Percentiles rank a stretch among this genome's conserved stretches.
Conservation (phyloP, 768 basidiomycete species). For the Boletus rubescentipes region DNA sequence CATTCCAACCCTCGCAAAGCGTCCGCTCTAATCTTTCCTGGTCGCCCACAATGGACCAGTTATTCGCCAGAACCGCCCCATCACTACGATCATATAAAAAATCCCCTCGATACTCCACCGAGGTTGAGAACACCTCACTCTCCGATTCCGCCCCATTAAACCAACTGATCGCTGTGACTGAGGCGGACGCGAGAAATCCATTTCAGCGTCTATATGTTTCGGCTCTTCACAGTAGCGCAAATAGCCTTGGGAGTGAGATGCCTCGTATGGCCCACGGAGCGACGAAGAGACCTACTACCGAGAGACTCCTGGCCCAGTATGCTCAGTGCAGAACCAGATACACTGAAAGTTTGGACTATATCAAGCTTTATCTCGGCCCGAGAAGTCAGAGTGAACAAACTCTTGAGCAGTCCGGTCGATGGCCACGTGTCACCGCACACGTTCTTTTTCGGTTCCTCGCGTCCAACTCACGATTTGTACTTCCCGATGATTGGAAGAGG, state of each 20-base stretch:
- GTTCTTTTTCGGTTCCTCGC: conserved; percentile 33
- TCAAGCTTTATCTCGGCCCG: conserved; percentile 14
- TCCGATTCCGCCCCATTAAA: background rate
- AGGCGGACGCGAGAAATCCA: conserved; percentile 3
- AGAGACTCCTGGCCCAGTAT: conserved; percentile 11
- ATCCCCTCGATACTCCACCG: background rate
- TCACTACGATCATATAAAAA: background rate
- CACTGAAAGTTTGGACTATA: background rate
- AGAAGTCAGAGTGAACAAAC: conserved; percentile 16
- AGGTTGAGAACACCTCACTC: background rate
- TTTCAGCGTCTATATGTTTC: conserved; percentile 13
- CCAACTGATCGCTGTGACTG: conserved; percentile 3
- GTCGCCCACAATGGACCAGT: background rate
- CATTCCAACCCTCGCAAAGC: background rate
- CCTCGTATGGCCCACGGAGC: background rate
- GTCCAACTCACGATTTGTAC: conserved; percentile 13
- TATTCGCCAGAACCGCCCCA: conserved; percentile 8
- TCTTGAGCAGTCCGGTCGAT: conserved; percentile 27
- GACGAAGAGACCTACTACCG: background rate
- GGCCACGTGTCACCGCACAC: conserved; percentile 37
- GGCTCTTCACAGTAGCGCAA: conserved; percentile 4
- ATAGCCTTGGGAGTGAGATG: conserved; percentile 4
- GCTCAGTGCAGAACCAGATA: conserved; percentile 4
- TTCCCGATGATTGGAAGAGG: conserved; percentile 31
- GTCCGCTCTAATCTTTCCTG: background rate